phyloP scores from a whole-genome alignment of 352 stramenopile species.

The Globisporangium canariense region DNA sequence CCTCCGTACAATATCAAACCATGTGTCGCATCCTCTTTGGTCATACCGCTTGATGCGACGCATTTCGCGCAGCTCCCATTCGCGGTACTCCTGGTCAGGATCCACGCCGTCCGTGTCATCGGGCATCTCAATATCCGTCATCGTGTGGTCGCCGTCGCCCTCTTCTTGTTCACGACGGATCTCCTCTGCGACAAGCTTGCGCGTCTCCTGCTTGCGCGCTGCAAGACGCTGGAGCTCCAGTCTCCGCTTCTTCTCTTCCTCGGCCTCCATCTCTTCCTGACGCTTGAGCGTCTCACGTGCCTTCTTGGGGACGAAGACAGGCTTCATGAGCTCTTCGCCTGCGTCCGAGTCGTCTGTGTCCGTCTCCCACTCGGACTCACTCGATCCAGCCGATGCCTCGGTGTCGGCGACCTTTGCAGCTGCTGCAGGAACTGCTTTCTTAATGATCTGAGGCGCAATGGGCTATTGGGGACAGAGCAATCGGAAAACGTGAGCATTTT shows the following conservation, averaged over 20 bases:
- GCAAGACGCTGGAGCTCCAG: conserved; percentile 42
- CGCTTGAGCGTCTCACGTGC: conserved; percentile 80
- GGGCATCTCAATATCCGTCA: conserved; percentile 85
- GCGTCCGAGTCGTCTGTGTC: conserved; percentile 76
- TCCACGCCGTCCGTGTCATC: conserved; percentile 89
- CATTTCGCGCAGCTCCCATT: conserved; percentile 94
- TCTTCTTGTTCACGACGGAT: conserved; percentile 67
- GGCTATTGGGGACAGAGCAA: conserved; percentile 14
- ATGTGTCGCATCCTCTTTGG: neutral
- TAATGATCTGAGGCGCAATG: conserved; percentile 39
- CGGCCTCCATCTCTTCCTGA: conserved; percentile 71
- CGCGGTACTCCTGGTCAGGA: conserved; percentile 88
- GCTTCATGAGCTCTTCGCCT: conserved; percentile 82
- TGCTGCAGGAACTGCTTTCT: conserved; percentile 12
- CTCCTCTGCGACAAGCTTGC: conserved; percentile 74
- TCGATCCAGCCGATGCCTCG: conserved; percentile 43
- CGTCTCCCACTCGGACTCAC: conserved; percentile 75
- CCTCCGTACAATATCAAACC: neutral
- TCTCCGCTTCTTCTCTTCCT: conserved; percentile 63
- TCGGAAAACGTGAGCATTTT: neutral
- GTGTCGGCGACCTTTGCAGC: conserved; percentile 13
- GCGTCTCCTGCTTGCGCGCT: conserved; percentile 62
- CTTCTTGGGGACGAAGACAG: conserved; percentile 90
- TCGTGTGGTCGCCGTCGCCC: conserved; percentile 29
- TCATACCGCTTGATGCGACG: conserved; percentile 83